These are phyloP conservation scores for Groenewaldozyma salmanticensis DNA, from an alignment of 805 yeast species.

Conservation along the genomic window DNA sequence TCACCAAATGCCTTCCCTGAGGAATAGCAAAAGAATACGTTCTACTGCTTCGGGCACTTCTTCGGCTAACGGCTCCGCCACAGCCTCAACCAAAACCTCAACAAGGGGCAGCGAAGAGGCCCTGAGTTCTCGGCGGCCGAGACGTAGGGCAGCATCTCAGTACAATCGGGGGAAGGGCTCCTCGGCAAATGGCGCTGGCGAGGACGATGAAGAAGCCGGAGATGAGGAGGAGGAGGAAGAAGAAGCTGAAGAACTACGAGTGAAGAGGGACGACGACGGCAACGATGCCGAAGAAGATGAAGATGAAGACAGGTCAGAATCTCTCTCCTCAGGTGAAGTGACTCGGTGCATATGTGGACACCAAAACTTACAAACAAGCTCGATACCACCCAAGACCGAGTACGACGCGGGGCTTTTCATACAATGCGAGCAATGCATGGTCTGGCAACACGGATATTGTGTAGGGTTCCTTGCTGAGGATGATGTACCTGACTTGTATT, in stretches of 20 bases:
- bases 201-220: neutral
- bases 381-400: conserved; percentile 16
- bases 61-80: neutral
- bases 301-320: neutral
- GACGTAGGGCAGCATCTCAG: too few relatives aligned
- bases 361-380: conserved; percentile 33
- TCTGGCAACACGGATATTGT: conserved; percentile 97
- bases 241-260: neutral
- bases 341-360: conserved; percentile 50
- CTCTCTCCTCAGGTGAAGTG: conserved; percentile 27
- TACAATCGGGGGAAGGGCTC: too few relatives aligned
- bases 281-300: neutral
- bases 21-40: neutral
- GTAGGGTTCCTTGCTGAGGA: conserved; percentile 71
- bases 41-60: neutral
- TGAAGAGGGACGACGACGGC: too few relatives aligned
- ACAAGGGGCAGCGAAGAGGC: too few relatives aligned
- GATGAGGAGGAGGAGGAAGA: neutral
- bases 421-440: conserved; percentile 90
- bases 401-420: conserved; percentile 83
- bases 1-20: too few relatives aligned
- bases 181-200: neutral
- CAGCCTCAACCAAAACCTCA: neutral
- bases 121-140: too few relatives aligned
- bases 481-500: conserved; percentile 84